These are phyloP conservation scores for Apiotrichum porosum DNA, from an alignment of 1,284 basidiomycete genomes.

Conservation along the genomic window DNA sequence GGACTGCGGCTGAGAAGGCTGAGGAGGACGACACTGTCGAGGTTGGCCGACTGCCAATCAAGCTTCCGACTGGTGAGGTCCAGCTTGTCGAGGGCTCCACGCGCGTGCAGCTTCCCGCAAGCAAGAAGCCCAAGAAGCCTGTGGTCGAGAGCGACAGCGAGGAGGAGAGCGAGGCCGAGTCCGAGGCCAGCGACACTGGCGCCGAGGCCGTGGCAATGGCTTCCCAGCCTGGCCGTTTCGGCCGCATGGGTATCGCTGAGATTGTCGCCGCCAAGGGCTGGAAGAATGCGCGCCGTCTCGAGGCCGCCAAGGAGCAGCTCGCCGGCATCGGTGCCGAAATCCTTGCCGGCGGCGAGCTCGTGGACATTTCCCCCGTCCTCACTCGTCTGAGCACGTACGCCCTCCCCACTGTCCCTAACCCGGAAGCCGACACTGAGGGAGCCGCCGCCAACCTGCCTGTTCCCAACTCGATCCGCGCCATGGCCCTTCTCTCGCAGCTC, in stretches of 20 bases:
- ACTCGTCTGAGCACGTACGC: constrained; percentile 82
- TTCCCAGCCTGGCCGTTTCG: constrained; percentile 57
- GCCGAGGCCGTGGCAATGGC: constrained; percentile 44
- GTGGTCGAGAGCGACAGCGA: constrained; percentile 48
- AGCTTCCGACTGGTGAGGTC: constrained; percentile 71
- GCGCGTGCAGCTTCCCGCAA: constrained; percentile 48
- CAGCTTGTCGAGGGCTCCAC: constrained; percentile 50
- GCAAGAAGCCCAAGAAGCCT: constrained; percentile 37
- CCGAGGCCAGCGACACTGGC: constrained; percentile 52
- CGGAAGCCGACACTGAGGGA: constrained; percentile 59
- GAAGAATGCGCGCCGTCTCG: constrained; percentile 65
- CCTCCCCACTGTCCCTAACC: constrained; percentile 62
- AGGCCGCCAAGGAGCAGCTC: constrained; percentile 82
- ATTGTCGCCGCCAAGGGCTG: constrained; percentile 55
- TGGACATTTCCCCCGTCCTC: constrained; percentile 63
- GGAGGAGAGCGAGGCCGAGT: constrained; percentile 49
- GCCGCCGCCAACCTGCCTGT: constrained; percentile 56
- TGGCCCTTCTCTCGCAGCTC: constrained; percentile 84
- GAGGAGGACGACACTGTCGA: constrained; percentile 39
- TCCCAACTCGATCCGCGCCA: constrained; percentile 74
- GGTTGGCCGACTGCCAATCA: constrained; percentile 75
- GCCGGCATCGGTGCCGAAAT: constrained; percentile 85
- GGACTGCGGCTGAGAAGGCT: constrained; percentile 20
- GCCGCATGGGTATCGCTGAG: constrained; percentile 71
- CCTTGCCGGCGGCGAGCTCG: constrained; percentile 60